Percentiles rank a stretch among this genome's conserved stretches.
Evolutionary conservation across 139 green algal genomes (phyloP).

Genomic region (Chlorella sorokiniana): DNA sequence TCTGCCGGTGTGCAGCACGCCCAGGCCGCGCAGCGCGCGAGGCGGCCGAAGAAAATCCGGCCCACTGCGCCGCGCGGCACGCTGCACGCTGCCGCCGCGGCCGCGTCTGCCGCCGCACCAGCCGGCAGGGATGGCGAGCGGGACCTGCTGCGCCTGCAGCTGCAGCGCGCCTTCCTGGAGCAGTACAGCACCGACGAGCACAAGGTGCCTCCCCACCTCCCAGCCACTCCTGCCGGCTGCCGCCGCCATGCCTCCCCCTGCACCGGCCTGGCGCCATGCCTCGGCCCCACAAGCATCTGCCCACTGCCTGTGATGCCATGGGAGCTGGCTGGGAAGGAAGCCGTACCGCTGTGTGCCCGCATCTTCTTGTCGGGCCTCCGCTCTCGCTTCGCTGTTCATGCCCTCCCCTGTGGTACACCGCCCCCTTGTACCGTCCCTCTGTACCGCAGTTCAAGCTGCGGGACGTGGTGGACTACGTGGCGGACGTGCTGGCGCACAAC

Average conservation of each 20-base stretch:
- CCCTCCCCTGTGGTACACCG: neutral
- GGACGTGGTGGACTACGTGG: constrained; percentile 46
- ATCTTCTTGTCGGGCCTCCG: neutral
- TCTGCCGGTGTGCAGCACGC: neutral
- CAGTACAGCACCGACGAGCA: constrained; percentile 52
- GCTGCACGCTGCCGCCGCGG: neutral
- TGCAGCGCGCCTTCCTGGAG: constrained; percentile 57
- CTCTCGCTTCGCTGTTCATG: neutral
- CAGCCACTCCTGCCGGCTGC: no score
- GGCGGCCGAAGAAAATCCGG: constrained; percentile 32
- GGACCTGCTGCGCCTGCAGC: constrained; percentile 27
- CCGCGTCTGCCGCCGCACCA: neutral
- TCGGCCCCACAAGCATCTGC: no score
- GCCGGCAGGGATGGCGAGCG: neutral
- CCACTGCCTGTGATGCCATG: no score
- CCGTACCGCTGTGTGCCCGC: no score
- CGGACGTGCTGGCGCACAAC: constrained; percentile 43
- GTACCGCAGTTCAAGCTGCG: constrained; percentile 42
- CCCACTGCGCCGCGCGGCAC: constrained; percentile 26
- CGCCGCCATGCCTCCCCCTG: neutral
- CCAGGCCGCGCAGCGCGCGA: neutral
- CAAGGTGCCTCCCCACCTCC: no score
- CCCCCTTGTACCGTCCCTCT: neutral
- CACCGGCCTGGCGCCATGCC: no score
- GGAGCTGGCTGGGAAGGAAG: no score